Base-by-base conservation (phyloP, 139 green algal genomes). In the Chlorella sorokiniana region DNA sequence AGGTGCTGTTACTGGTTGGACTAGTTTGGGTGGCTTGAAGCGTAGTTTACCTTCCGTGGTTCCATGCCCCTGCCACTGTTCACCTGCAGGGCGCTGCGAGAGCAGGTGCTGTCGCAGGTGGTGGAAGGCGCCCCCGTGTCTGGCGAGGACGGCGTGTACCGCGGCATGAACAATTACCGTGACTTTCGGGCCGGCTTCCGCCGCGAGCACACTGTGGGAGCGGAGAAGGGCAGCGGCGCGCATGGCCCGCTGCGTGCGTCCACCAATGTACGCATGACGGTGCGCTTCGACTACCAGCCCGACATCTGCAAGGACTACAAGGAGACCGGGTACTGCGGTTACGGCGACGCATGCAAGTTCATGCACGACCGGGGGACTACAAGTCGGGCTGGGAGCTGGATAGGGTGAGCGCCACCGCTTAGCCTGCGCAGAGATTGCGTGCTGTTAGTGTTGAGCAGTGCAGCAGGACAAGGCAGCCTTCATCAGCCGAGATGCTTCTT, bases 261-360 rank as follows among this genome's bases (percentile, higher is more conserved):
- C 25, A 75, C 84, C 77, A 90, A 94, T 40, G 82, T 97, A 45
- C 88, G 94, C 35, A 91, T 84, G 64, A 93, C 90, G 3, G 89
- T 96, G 31, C 81, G 86, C 4, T 92, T 99, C 64, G 97, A 99
- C 88, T 99, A 99, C 86, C 94, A 99, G 86, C 97, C 97, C 7
- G 97, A 99, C 86, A 87, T 99, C 25, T 99, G 97, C 86, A 99
- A 99, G 87, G 96, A 99, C 86, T 99, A 99, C 91, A 98, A 98
- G 86, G 94, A 99, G 89, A 98, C 95, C 33, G 95, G 95, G 3
- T 98, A 95, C 83, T 98, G 95, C 86, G 96, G 94, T 4, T 99
- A 97, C 81, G 97, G 97, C 11, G 97, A 99, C 86, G 86, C 92
- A 33, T 99, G 97, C 91, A 99, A 99, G 87, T 99, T 99, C 87